phyloP scores from a whole-genome alignment of 805 yeast species.

The Limtongia smithiae region DNA sequence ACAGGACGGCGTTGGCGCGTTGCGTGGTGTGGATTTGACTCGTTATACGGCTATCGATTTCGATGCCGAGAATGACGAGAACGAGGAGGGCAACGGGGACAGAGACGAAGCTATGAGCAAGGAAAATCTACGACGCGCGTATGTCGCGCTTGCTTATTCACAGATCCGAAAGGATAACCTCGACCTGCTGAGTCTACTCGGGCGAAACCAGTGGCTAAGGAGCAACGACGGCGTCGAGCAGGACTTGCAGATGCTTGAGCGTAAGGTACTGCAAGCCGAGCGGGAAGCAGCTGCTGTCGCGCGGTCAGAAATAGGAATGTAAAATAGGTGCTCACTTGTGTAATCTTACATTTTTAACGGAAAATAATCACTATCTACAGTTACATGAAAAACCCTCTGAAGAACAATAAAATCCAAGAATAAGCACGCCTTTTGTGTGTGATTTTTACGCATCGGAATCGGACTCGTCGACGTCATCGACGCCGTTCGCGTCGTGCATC shows the following conservation, averaged over 20 bases:
- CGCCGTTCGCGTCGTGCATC: constrained; percentile 5
- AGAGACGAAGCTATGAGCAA: constrained; percentile 16
- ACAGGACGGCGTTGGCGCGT: constrained; percentile 4
- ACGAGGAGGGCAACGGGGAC: constrained; percentile 16
- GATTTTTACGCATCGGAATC: too few species aligned
- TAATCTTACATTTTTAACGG: neutral
- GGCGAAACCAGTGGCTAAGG: constrained; percentile 37
- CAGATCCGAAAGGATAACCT: constrained; percentile 33
- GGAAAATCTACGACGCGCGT: constrained; percentile 26
- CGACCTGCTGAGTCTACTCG: constrained; percentile 30
- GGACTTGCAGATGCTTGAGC: constrained; percentile 28
- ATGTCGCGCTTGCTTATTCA: constrained; percentile 33
- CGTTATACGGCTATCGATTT: constrained; percentile 31
- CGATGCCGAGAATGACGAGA: constrained; percentile 22
- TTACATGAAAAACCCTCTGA: neutral
- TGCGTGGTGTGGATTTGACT: constrained; percentile 31
- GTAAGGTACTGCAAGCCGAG: constrained; percentile 23
- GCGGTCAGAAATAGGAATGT: constrained; percentile 6
- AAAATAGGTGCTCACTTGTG: neutral
- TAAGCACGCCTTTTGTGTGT: neutral
- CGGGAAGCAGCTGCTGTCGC: constrained; percentile 20
- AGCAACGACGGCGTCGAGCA: constrained; percentile 34
- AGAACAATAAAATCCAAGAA: neutral
- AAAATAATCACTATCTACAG: too few species aligned
- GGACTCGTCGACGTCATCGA: neutral